Evolutionary conservation across 805 yeast species (phyloP), one percentile per base, ranked within the genome.

Genomic region (Saccharomycopsis fibuligera): DNA sequence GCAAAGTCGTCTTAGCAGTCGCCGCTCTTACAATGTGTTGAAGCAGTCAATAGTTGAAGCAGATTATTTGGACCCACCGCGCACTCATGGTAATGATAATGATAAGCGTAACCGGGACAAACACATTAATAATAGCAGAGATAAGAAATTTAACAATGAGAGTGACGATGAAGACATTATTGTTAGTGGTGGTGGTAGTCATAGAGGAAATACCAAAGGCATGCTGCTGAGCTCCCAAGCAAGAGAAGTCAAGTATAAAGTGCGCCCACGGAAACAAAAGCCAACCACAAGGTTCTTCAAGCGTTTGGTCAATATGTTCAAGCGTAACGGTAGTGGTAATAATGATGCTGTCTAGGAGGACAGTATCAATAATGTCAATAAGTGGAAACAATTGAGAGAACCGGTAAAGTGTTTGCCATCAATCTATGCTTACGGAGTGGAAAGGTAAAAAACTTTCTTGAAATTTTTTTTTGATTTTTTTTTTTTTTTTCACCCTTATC

Each of bases 21-120:
- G 42, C 21, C 38, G 55, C 35, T 52, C 55, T 23, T 52, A 49
- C 41, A 52, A 52, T 35, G 53, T 50, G 14, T 50, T 52, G 50
- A 51, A 51, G 31, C 52, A 48, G 25, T 48, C 52, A 3, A 39
- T 49, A 9, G 46, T 51, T 17, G 50, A 50, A 27, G 16, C 45
- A 5, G 19, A 29, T 30, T 50, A 50, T 40, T 4, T 8, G 16
- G n/a, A 23, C 14, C 14, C n/a, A 23, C 6, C n/a, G 12, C 8
- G 21, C 17, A 37, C 10, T n/a, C 12, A 17, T 16, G 42, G 16
- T 14, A 38, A 22, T 16, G 16, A 16, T 14, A 38, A 38, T 14
- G 25, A 38, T 17, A 16, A 35, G n/a, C 16, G 16, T n/a, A 29
- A 8, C 14, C 31, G 12, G 14, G 31, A 9, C 10, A 35, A 35